Conservation (phyloP, 2,329 filamentous ascomycete genomes). For the Claviceps humidiphila region DNA sequence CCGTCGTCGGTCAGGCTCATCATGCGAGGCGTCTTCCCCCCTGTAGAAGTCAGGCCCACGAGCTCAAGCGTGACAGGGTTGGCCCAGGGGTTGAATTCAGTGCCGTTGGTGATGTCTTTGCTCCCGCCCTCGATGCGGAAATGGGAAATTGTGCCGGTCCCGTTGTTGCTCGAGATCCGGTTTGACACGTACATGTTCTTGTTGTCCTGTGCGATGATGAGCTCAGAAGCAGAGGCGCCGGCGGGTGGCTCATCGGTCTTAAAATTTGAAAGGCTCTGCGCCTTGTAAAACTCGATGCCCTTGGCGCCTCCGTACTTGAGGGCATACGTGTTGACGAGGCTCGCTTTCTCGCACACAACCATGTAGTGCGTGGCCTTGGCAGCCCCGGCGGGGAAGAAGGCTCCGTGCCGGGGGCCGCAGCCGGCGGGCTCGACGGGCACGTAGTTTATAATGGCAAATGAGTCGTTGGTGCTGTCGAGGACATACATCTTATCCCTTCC, state of each 20-base stretch:
- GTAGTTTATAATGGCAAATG: conserved; percentile 23
- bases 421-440: conserved; percentile 22
- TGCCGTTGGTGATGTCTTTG: neutral
- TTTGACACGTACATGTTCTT: conserved; percentile 38
- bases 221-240: conserved; percentile 31
- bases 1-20: conserved; percentile 25
- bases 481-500: conserved; percentile 34
- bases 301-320: conserved; percentile 23
- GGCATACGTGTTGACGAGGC: conserved; percentile 28
- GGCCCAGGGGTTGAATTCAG: neutral
- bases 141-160: conserved; percentile 33
- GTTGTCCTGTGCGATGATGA: conserved; percentile 28
- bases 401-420: conserved; percentile 37
- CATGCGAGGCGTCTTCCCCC: conserved; percentile 31
- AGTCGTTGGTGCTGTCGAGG: conserved; percentile 29
- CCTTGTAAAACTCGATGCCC: conserved; percentile 21
- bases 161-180: conserved; percentile 26
- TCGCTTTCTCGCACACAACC: conserved; percentile 33
- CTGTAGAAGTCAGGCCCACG: conserved; percentile 19
- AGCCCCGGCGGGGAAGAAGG: conserved; percentile 27
- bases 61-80: conserved; percentile 18
- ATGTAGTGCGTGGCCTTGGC: conserved; percentile 30
- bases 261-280: conserved; percentile 29
- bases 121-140: conserved; percentile 21
- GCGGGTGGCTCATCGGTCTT: conserved; percentile 19